Evolutionary conservation across 441 rosid species (phyloP).

Genomic region (Erysimum pusillum): DNA sequence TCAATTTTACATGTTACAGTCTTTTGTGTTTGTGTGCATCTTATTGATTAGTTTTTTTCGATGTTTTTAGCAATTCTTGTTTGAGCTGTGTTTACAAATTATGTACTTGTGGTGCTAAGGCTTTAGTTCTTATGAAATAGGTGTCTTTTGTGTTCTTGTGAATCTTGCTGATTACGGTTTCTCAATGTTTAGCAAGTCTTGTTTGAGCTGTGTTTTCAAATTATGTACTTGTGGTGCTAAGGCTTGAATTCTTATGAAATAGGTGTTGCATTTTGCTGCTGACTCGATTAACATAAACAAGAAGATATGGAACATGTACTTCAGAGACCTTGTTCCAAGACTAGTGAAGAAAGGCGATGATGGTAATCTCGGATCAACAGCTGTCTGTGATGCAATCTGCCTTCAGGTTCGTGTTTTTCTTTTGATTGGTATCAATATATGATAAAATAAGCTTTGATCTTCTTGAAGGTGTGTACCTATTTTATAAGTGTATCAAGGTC

Average conservation of each 20-base stretch:
- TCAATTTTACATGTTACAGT: neutral
- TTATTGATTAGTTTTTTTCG: neutral
- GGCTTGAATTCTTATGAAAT: slow-evolving; percentile 6
- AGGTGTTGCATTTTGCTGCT: slow-evolving; percentile 83
- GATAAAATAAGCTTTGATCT: neutral
- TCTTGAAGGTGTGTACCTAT: neutral
- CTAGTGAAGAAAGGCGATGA: slow-evolving; percentile 85
- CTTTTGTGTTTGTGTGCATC: neutral
- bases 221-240: neutral
- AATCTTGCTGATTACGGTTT: neutral
- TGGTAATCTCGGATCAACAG: slow-evolving; percentile 91
- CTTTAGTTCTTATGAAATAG: neutral
- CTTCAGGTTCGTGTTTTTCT: slow-evolving; percentile 64
- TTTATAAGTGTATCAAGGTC: neutral
- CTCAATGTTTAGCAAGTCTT: neutral
- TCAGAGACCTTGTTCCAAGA: slow-evolving; percentile 82
- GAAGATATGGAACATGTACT: slow-evolving; percentile 89
- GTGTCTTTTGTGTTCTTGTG: neutral
- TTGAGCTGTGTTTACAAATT: slow-evolving; percentile 3
- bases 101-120: neutral
- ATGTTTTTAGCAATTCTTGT: neutral
- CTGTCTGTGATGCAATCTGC: slow-evolving; percentile 90
- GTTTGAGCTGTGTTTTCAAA: slow-evolving; percentile 9
- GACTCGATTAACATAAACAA: slow-evolving; percentile 82
- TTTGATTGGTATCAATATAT: neutral